These are phyloP conservation scores for Trichoderma cornu-damae DNA, from an alignment of 2,329 filamentous ascomycete genomes.

Conservation along the genomic window DNA sequence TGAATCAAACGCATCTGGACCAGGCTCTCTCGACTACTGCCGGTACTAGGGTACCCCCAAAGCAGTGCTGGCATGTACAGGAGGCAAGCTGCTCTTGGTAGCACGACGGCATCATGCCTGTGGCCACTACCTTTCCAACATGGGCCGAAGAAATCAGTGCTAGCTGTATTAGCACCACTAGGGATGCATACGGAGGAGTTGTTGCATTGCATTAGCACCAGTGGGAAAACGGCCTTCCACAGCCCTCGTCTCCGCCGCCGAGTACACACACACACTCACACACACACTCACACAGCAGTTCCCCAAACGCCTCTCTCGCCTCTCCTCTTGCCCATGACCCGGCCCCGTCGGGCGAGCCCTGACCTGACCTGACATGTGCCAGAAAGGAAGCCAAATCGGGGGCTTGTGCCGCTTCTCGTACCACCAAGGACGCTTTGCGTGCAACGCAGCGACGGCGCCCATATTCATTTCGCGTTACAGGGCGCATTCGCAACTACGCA, in stretches of 20 bases:
- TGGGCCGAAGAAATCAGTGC: background rate
- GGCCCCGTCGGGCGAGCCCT: background rate
- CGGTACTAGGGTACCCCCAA: no score
- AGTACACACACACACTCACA: background rate
- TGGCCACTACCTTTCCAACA: no score
- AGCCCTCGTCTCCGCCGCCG: background rate
- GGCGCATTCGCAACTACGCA: conserved; percentile 3
- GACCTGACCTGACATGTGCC: background rate
- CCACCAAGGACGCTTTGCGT: background rate
- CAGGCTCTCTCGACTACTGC: background rate
- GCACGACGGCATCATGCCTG: no score
- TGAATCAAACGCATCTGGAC: no score
- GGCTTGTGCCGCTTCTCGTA: conserved; percentile 2
- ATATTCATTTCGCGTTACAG: background rate
- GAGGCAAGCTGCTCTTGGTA: no score
- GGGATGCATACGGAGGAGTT: background rate
- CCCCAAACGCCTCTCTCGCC: background rate
- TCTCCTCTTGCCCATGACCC: background rate
- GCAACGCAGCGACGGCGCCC: background rate
- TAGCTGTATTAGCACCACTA: background rate
- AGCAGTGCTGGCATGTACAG: no score
- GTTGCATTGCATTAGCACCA: conserved; percentile 1
- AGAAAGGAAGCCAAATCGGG: background rate
- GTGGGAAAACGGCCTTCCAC: background rate
- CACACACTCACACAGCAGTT: background rate